Base-by-base conservation (phyloP, 208 protist genomes). In the Lotmaria passim region DNA sequence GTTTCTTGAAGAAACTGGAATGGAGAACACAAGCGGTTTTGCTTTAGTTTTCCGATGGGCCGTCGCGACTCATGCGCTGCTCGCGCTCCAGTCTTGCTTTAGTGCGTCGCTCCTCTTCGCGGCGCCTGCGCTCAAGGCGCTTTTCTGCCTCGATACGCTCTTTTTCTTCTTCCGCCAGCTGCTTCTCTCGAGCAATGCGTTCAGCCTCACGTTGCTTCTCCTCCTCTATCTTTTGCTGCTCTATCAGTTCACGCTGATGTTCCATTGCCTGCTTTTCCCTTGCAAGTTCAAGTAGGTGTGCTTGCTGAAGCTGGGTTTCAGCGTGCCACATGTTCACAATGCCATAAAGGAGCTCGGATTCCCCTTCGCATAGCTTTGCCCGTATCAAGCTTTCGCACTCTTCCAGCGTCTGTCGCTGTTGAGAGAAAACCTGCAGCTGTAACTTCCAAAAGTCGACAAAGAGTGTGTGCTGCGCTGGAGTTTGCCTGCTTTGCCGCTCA, bases 371-470 rank as follows among this genome's bases (percentile, higher is more conserved):
- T 57, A 79, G 68, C 39, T 83, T 79, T 1, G 31, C 26, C 17
- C 86, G 70, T 4, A 92, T 34, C 6, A 87, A 24, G 0, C 55
- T 7, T 69, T 95, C 90, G 0, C 60, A 76, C 4, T 50, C 36
- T 10, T 67, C 69, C 0, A 94, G 11, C 36, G 87, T 47, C 21
- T 44, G 41, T 14, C 72, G 70, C 52, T 85, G 78, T 17, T 68
- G 61, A 24, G 43, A 12, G 68, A 91, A 91, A 44, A 81, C 66
- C 21, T 62, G 38, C 24, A 81, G 75, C 53, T 91, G 85, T 47
- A 86, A 79, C 14, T 82, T 73, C 56, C 82, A 75, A 73, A 91
- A 94, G 51, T 96, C 81, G 14, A 83, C 68, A 50, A 75, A 89
- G 7, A 94, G 63, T 44, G 78, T 64, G 59, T 94, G 85, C 5